These are phyloP conservation scores for Groenewaldozyma sp. DNA, from an alignment of 1,139 yeast genomes.

Conservation along the genomic window DNA sequence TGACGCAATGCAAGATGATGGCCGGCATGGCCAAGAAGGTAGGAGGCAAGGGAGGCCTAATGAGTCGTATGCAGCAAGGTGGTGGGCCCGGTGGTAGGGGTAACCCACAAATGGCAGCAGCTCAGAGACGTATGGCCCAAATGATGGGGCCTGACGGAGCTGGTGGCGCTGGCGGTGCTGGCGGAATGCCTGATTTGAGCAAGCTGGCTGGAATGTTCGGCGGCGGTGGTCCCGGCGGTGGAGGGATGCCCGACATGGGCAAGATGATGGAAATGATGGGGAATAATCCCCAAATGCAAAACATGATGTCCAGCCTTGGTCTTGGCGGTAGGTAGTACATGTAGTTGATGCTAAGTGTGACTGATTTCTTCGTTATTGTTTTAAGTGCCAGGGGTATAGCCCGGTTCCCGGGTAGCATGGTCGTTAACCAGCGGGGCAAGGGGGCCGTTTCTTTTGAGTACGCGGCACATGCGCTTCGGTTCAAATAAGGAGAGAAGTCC, in stretches of 20 bases:
- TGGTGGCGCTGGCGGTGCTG: constrained; percentile 27
- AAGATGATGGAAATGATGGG: constrained; percentile 51
- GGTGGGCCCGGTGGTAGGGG: constrained; percentile 25
- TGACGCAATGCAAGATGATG: constrained; percentile 91
- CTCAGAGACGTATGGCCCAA: constrained; percentile 30
- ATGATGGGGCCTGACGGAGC: constrained; percentile 26
- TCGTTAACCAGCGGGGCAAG: too few relatives aligned
- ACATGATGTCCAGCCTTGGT: constrained; percentile 70
- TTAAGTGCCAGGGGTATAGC: too few relatives aligned
- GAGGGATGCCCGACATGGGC: constrained; percentile 42
- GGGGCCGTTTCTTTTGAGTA: too few relatives aligned
- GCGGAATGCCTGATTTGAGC: constrained; percentile 31
- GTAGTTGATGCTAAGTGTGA: too few relatives aligned
- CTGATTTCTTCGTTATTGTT: too few relatives aligned
- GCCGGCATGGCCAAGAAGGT: constrained; percentile 79
- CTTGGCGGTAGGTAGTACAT: neutral
- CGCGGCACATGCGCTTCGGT: too few relatives aligned
- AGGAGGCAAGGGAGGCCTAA: constrained; percentile 42
- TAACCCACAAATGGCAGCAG: constrained; percentile 31
- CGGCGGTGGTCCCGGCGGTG: constrained; percentile 36
- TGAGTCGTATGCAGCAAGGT: constrained; percentile 32
- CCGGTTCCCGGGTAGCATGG: too few relatives aligned
- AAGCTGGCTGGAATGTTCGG: constrained; percentile 30
- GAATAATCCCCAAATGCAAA: constrained; percentile 62
- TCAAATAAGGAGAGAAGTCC: too few relatives aligned